Base-by-base conservation (phyloP, 2,329 filamentous ascomycete genomes). In the Ophiocordyceps camponoti-saundersi region DNA sequence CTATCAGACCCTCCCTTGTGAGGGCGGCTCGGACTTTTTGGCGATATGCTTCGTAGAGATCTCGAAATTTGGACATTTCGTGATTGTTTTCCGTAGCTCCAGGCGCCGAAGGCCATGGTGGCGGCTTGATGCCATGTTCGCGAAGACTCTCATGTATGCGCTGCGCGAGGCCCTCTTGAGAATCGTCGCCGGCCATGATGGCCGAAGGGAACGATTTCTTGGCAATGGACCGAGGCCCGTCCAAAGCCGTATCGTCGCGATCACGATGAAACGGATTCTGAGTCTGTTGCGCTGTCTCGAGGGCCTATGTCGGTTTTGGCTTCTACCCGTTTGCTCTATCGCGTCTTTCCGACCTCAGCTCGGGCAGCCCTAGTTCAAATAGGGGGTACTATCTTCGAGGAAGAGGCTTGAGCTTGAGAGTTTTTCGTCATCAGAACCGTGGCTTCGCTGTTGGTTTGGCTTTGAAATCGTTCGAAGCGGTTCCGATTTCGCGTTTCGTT, bases 1-100 rank as follows among this genome's bases (percentile, higher is more conserved):
- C 79, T 48, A 82, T 76, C 8, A 80, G 62, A 12, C 72, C 73
- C 15, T 71, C 75, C 50, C 69, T 72, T 48, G 79, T 76, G 41
- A 82, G 61, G 4, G 72, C 74, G 15, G 66, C 65, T 45, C 79
- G 73, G 8, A 73, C 77, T 50, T 68, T 71, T 47, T 67, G 67
- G 47, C 78, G 69, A 52, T 80, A 81, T 12, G 61, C 62, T 51
- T 76, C 77, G 56, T 74, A 75, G 18, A 67, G 61, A 44, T 75
- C 71, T 42, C 75, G 68, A 48, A 79, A 73, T 45, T 61, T 65
- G 47, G 77, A 70, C 58, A 80, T 70, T 13, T 65, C 66, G 11
- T 60, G 62, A 51, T 72, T 71, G 53, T 70, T 71, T 21, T 61
- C 60, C 10, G 70, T 68, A 46, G 75, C 69, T 23, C 75, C 73